phyloP scores from a whole-genome alignment of 2,329 filamentous ascomycete genomes.

The Nemania sp. region DNA sequence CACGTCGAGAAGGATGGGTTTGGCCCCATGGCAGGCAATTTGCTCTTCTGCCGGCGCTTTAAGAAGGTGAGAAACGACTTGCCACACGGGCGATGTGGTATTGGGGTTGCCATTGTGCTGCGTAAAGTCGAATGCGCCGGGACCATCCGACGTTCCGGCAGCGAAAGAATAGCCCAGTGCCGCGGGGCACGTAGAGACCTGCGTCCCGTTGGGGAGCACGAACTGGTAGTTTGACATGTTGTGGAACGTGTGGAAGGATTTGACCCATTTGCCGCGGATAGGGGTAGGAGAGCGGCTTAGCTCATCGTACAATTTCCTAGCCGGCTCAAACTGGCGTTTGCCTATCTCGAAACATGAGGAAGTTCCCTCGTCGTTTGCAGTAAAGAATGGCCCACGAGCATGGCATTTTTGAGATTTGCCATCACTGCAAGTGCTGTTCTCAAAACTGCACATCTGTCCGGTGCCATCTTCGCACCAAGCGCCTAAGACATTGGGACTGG shows the following conservation, averaged over 20 bases:
- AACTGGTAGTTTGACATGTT: slow-evolving; percentile 80
- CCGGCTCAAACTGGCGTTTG: slow-evolving; percentile 63
- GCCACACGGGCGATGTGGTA: slow-evolving; percentile 73
- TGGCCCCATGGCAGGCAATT: slow-evolving; percentile 73
- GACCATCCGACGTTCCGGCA: slow-evolving; percentile 88
- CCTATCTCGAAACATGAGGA: slow-evolving; percentile 78
- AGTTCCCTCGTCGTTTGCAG: slow-evolving; percentile 69
- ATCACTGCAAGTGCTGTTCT: slow-evolving; percentile 81
- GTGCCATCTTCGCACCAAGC: slow-evolving; percentile 89
- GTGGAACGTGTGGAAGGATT: slow-evolving; percentile 82
- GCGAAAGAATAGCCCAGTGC: slow-evolving; percentile 92
- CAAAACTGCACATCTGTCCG: slow-evolving; percentile 69
- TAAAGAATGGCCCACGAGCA: slow-evolving; percentile 71
- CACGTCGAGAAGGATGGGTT: slow-evolving; percentile 86
- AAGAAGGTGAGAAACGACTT: slow-evolving; percentile 71
- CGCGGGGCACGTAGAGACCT: slow-evolving; percentile 77
- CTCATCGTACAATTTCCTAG: slow-evolving; percentile 52
- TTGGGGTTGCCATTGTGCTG: slow-evolving; percentile 78
- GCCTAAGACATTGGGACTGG: slow-evolving; percentile 83
- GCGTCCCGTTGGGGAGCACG: slow-evolving; percentile 69
- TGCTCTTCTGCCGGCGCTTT: slow-evolving; percentile 72
- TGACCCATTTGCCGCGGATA: slow-evolving; percentile 67
- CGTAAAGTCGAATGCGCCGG: slow-evolving; percentile 90
- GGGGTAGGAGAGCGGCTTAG: slow-evolving; percentile 52
- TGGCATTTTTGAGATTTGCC: slow-evolving; percentile 73